Base-by-base conservation (phyloP, 2,329 filamentous ascomycete species). In the Scedosporium boydii region DNA sequence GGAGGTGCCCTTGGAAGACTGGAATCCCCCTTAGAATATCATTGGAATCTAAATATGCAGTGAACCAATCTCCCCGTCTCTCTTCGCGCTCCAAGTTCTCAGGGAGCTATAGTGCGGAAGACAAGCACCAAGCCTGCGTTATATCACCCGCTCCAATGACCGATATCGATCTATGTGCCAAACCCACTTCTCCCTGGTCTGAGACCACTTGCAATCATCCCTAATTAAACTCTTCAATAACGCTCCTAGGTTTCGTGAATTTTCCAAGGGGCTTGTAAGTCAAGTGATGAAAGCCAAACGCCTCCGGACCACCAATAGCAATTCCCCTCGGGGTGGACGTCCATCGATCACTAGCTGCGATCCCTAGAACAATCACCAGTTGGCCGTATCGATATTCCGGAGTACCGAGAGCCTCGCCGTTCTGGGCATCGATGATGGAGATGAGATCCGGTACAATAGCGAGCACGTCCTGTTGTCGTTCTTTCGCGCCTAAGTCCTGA, bases 371-470 rank as follows among this genome's bases (percentile, higher is more conserved):
- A 21, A 77, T 74, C 16, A 83, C 80, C 9, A 80, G 69, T 44
- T 83, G 68, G 1, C 81, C 81, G 63, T 83, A 83, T 10, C 80
- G 70, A 64, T 84, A 85, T 66, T 86, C 83, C 0, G 80, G 82
- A 0, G 80, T 82, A 0, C 82, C 82, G 6, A 86, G 73, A 0
- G 81, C 82, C 65, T 82, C 77, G 29, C 82, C 83, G 9, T 80
- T 82, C 64, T 82, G 80, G 5, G 80, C 77, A 62, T 85, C 82
- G 16, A 86, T 77, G 7, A 85, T 74, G 0, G 77, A 75, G 61
- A 86, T 80, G 6, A 86, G 70, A 63, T 86, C 84, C 0, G 84
- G 84, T 1, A 84, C 83, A 1, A 81, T 76, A 1, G 80, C 80
- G 1, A 86, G 68, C 0, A 84, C 71, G 10, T 69, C 72, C 61